phyloP scores from a whole-genome alignment of 192 early-diverging fungal species.

The Radiomyces spectabilis region DNA sequence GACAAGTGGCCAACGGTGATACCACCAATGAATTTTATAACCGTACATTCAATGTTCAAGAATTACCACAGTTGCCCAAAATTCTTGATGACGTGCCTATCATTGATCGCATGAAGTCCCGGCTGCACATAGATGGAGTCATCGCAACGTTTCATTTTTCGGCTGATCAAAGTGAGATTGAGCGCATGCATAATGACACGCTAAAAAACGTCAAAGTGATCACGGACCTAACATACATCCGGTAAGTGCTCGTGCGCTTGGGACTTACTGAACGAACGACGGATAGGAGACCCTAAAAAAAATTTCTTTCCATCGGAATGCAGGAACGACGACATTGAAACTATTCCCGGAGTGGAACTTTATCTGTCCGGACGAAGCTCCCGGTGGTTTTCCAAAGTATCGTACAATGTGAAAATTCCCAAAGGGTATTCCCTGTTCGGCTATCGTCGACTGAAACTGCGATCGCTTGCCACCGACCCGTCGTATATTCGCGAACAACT shows the following conservation, averaged over 20 bases:
- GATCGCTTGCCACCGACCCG: slow-evolving; percentile 1
- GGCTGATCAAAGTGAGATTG: slow-evolving; percentile 1
- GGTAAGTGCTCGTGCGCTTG: too few species aligned
- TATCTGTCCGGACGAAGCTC: slow-evolving; percentile 5
- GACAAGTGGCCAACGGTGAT: not conserved
- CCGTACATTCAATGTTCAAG: not conserved
- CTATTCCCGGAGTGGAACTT: not conserved
- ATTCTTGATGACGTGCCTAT: not conserved
- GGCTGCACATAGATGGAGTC: slow-evolving; percentile 13
- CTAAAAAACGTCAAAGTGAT: not conserved
- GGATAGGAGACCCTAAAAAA: not conserved
- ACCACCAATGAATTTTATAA: not conserved
- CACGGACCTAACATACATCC: slow-evolving; percentile 8
- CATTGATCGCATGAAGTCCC: slow-evolving; percentile 11
- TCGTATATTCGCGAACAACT: slow-evolving; percentile 17
- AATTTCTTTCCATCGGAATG: not conserved
- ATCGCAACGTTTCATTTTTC: slow-evolving; percentile 9
- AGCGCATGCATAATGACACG: not conserved
- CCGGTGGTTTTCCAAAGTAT: slow-evolving; percentile 2
- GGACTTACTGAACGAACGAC: too few species aligned
- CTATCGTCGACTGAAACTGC: slow-evolving; percentile 5
- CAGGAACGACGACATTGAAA: not conserved
- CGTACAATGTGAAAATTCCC: slow-evolving; percentile 11
- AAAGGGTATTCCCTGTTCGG: not conserved
- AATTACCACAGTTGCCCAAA: not conserved